Base-by-base conservation (phyloP, 1,284 basidiomycete species). In the Heliocybe sulcata region DNA sequence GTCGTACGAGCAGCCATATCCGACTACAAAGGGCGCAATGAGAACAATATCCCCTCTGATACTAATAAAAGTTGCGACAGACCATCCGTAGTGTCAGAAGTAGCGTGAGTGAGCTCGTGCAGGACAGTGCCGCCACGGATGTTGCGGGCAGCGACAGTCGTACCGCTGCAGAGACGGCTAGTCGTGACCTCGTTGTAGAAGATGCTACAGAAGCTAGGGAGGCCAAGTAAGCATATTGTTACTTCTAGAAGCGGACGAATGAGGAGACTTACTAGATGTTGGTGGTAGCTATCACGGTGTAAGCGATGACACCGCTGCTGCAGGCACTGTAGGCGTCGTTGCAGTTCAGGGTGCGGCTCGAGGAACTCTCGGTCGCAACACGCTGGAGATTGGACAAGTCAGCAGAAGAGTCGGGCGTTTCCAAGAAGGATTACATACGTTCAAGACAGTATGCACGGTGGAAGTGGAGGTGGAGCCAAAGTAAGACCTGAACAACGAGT, bases 51-150 rank as follows among this genome's bases (percentile, higher is more conserved):
- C n/a, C 22, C 11, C 8, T 1, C 20, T 53, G 14, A 26, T n/a
- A 22, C 22, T 27, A 9, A 42, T 20, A 12, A 33, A n/a, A 20
- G 29, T 12, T 19, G 16, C n/a, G 9, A 31, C 35, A 20, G 14
- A 56, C 53, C 31, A 23, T 65, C 64, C 20, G 52, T 57, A 11
- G 64, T 66, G 55, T 56, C 58, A 45, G 61, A 55, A 16, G 59
- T 35, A 3, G 64, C 62, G 54, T 65, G 64, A 14, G 62, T 67
- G 38, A 67, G 58, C 62, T 67, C 61, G 52, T 65, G 64, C 14
- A 65, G 60, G 33, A 57, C 60, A 29, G 63, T 65, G 14, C 64
- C 64, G 53, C 62, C 63, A 33, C 64, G 64, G 55, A 65, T 56
- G 58, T 64, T 65, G 49, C 63, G 60, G 26, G 60, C 48, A 20